Evolutionary conservation across 306 rosid species (phyloP).

Genomic region (Trichosanthes truncata): DNA sequence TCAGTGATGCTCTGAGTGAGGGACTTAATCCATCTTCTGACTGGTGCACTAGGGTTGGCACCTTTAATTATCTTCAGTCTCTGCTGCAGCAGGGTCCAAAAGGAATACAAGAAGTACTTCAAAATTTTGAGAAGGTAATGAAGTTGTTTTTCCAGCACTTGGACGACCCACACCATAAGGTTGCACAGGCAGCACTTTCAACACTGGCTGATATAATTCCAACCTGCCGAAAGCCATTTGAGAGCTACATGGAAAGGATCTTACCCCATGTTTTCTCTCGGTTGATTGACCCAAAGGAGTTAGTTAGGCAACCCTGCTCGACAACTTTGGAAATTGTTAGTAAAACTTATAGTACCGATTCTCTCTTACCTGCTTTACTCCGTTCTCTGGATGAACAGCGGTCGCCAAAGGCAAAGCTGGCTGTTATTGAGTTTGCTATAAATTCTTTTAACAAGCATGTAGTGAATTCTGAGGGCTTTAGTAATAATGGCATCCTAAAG

Average conservation of each 20-base stretch:
- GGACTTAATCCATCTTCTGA: constrained; percentile 91
- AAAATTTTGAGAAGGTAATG: constrained; percentile 96
- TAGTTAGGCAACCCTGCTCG: constrained; percentile 84
- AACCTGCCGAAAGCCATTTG: constrained; percentile 84
- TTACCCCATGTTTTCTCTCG: constrained; percentile 97
- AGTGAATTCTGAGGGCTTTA: constrained; percentile 70
- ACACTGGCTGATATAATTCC: constrained; percentile 89
- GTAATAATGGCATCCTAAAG: constrained; percentile 80
- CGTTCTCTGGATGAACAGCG: constrained; percentile 97
- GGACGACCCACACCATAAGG: constrained; percentile 99
- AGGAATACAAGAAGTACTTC: constrained; percentile 85
- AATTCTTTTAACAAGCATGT: constrained; percentile 82
- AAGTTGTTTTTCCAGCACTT: constrained; percentile 95
- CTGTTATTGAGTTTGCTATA: constrained; percentile 88
- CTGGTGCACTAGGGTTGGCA: constrained; percentile 94
- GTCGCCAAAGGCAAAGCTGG: constrained; percentile 97
- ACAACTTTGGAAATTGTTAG: constrained; percentile 69
- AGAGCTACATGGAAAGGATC: constrained; percentile 91
- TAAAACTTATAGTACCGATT: constrained; percentile 77
- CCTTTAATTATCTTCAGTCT: constrained; percentile 80
- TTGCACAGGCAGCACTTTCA: constrained; percentile 97
- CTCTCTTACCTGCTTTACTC: constrained; percentile 88
- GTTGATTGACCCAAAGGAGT: constrained; percentile 93
- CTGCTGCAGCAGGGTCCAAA: constrained; percentile 86
- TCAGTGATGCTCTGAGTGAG: constrained; percentile 80